Conservation (phyloP, 495 filamentous ascomycete genomes). For the Tuber aestivum region DNA sequence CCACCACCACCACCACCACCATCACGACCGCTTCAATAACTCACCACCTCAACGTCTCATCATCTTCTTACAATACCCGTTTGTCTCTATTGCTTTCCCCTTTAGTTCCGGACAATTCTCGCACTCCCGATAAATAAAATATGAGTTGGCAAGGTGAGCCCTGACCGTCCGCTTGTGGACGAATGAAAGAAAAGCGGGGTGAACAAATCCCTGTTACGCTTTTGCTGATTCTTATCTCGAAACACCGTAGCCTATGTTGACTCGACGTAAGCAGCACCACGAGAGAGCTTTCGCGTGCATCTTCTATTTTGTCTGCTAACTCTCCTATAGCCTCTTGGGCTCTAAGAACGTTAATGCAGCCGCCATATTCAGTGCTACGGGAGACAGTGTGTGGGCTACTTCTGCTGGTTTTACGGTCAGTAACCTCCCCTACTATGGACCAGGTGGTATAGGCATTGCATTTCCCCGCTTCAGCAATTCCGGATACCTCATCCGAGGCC, state of each 20-base stretch:
- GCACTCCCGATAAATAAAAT: slow-evolving; percentile 5
- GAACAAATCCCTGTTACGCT: slow-evolving; percentile 6
- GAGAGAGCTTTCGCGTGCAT: background rate
- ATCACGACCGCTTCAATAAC: background rate
- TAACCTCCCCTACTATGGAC: slow-evolving; percentile 22
- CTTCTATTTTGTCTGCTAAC: slow-evolving; percentile 11
- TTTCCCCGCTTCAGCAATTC: background rate
- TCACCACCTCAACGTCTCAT: background rate
- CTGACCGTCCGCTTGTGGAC: background rate
- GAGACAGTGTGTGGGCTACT: slow-evolving; percentile 78
- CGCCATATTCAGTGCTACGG: slow-evolving; percentile 74
- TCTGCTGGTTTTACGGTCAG: slow-evolving; percentile 66
- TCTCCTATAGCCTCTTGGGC: slow-evolving; percentile 63
- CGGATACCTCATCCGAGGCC: background rate
- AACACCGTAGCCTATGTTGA: slow-evolving; percentile 36
- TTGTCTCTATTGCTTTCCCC: background rate
- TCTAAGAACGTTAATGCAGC: slow-evolving; percentile 78
- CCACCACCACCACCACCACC: background rate
- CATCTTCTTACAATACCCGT: slow-evolving; percentile 1
- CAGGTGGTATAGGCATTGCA: background rate
- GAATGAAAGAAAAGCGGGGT: background rate
- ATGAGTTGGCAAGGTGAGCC: slow-evolving; percentile 32
- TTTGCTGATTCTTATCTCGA: slow-evolving; percentile 19
- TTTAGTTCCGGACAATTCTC: background rate
- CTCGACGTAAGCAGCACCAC: slow-evolving; percentile 4